A percentile compares a stretch with the other conserved stretches of the same genome.
Conservation (phyloP, 1,284 basidiomycete species). For the Apiotrichum brassicae region DNA sequence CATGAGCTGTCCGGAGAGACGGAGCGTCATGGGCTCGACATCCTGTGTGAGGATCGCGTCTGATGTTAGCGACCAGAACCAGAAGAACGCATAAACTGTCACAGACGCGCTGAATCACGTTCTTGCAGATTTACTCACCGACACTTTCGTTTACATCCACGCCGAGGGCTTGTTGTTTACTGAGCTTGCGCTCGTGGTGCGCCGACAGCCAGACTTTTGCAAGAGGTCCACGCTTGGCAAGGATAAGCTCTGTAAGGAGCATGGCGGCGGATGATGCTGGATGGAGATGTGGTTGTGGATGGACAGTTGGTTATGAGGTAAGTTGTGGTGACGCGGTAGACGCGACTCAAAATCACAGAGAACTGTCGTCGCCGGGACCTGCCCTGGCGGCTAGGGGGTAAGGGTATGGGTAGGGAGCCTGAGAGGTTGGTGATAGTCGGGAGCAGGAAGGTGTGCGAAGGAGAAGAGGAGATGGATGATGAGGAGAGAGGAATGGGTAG, state of each 20-base stretch:
- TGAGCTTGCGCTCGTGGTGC: conserved; percentile 96
- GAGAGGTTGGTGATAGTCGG: not conserved
- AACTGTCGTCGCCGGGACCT: not conserved
- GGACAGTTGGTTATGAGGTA: no score
- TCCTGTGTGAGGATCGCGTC: conserved; percentile 78
- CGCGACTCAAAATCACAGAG: no score
- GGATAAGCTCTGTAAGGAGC: conserved; percentile 90
- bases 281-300: not conserved
- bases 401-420: not conserved
- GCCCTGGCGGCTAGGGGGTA: not conserved
- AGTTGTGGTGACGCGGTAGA: no score
- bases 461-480: no score
- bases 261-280: conserved; percentile 33
- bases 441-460: no score
- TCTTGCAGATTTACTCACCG: conserved; percentile 58
- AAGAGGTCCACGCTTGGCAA: conserved; percentile 85
- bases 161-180: conserved; percentile 87
- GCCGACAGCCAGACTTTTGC: conserved; percentile 98
- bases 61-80: conserved; percentile 45
- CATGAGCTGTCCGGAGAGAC: conserved; percentile 88
- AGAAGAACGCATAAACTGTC: no score
- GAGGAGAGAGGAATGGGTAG: not conserved
- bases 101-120: not conserved
- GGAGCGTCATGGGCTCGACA: conserved; percentile 76
- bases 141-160: conserved; percentile 91